Evolutionary conservation across 306 rosid species (phyloP).

Genomic region (Urtica urens): DNA sequence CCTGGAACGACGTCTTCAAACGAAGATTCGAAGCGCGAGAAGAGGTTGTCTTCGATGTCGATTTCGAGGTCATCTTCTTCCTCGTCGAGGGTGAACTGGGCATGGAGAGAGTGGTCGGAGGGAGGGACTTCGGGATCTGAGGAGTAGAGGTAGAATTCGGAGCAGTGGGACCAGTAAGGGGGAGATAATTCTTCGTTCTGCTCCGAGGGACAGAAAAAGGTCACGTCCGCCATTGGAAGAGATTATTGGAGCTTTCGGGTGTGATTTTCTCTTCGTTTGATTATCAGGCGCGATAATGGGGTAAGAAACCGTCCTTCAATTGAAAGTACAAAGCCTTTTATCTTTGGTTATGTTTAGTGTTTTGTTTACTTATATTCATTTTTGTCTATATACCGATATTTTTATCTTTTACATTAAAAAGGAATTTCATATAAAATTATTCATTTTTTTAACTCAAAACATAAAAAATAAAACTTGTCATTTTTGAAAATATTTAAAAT

Average conservation of each 20-base stretch:
- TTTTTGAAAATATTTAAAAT: too few species aligned
- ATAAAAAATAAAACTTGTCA: too few species aligned
- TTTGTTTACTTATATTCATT: too few species aligned
- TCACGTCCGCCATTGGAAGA: constrained; percentile 42
- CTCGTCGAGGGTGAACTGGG: constrained; percentile 10
- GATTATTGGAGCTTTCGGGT: neutral
- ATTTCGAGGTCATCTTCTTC: constrained; percentile 6
- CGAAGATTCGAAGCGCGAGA: too few species aligned
- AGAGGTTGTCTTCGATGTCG: neutral
- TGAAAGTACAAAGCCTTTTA: too few species aligned
- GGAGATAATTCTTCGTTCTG: constrained; percentile 27
- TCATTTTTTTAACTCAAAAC: too few species aligned
- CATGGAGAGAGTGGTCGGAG: constrained; percentile 15
- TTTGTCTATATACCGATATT: too few species aligned
- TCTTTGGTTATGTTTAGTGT: too few species aligned
- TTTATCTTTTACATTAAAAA: too few species aligned
- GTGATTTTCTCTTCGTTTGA: neutral
- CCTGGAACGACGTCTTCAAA: constrained; percentile 11
- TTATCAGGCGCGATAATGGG: too few species aligned
- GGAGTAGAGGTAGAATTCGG: constrained; percentile 31
- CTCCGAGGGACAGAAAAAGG: constrained; percentile 26
- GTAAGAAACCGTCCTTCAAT: too few species aligned
- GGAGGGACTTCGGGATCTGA: constrained; percentile 33
- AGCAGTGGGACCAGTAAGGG: constrained; percentile 18
- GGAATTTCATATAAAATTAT: too few species aligned